A percentile compares a stretch with the other conserved stretches of the same genome.
Evolutionary conservation across 2,329 filamentous ascomycete species (phyloP).

Genomic region (Penicillium sp.): DNA sequence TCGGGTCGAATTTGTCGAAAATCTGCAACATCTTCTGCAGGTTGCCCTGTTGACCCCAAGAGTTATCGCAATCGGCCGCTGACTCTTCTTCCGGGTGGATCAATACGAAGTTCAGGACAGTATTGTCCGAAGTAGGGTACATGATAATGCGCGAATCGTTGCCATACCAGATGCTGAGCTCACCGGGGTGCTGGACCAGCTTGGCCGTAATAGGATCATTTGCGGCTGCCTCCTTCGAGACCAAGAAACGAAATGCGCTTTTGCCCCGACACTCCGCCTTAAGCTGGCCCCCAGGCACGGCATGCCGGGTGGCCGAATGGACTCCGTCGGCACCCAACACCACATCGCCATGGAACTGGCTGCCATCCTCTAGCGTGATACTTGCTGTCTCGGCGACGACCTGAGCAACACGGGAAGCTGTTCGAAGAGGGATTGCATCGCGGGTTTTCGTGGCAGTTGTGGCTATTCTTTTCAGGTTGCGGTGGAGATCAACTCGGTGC

Average conservation of each 20-base stretch:
- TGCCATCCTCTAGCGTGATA: conserved; percentile 42
- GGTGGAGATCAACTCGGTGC: conserved; percentile 49
- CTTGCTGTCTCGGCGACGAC: conserved; percentile 37
- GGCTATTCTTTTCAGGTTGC: conserved; percentile 43
- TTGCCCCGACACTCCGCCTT: conserved; percentile 45
- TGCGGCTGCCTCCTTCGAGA: conserved; percentile 39
- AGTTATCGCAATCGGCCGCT: conserved; percentile 23
- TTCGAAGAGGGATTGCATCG: conserved; percentile 36
- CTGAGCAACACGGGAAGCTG: conserved; percentile 37
- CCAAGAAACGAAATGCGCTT: conserved; percentile 51
- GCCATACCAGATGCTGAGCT: conserved; percentile 40
- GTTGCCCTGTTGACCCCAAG: conserved; percentile 20
- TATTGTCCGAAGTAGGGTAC: conserved; percentile 43
- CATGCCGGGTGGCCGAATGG: conserved; percentile 26
- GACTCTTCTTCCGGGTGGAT: conserved; percentile 39
- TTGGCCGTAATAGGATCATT: conserved; percentile 35
- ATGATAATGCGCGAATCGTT: conserved; percentile 40
- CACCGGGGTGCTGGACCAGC: conserved; percentile 32
- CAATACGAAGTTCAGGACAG: conserved; percentile 45
- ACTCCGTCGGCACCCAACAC: conserved; percentile 51
- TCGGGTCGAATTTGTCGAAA: conserved; percentile 37
- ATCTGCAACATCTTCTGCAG: conserved; percentile 21
- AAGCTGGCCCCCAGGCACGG: conserved; percentile 22
- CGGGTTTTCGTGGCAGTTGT: conserved; percentile 30
- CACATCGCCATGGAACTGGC: conserved; percentile 41